Percentiles rank a stretch among this genome's conserved stretches.
Conservation (phyloP, 768 basidiomycete species). For the Mycena alexandri region DNA sequence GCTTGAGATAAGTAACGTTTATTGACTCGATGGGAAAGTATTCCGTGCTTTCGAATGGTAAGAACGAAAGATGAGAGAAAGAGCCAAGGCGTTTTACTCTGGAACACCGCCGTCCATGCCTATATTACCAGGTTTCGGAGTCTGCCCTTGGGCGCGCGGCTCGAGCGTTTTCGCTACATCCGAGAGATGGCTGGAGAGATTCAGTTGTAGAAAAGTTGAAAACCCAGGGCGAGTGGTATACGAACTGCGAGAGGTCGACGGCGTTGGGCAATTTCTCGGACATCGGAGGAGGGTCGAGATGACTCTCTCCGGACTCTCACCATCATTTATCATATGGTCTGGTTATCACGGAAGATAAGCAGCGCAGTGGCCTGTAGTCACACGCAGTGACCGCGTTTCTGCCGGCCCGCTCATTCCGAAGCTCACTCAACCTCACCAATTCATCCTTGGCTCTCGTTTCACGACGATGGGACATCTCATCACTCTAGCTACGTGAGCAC, state of each 20-base stretch:
- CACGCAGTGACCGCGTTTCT: too few species aligned
- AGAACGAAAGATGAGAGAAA: background rate
- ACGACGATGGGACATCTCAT: conserved; percentile 83
- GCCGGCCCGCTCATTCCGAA: background rate
- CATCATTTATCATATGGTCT: conserved; percentile 7
- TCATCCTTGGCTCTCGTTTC: background rate
- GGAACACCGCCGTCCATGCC: conserved; percentile 36
- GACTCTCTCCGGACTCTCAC: too few species aligned
- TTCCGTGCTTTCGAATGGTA: conserved; percentile 23
- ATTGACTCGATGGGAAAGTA: conserved; percentile 39
- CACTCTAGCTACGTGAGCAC: conserved; percentile 86
- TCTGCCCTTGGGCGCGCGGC: background rate
- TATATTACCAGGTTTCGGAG: conserved; percentile 8
- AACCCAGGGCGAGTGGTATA: background rate
- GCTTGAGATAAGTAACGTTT: conserved; percentile 33
- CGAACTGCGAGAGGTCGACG: conserved; percentile 37
- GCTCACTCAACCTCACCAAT: background rate
- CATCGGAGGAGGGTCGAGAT: conserved; percentile 15
- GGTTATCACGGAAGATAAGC: too few species aligned
- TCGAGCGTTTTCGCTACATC: conserved; percentile 29
- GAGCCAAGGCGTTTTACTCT: conserved; percentile 18
- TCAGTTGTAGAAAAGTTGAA: background rate
- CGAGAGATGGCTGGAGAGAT: conserved; percentile 32
- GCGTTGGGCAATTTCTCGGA: conserved; percentile 29
- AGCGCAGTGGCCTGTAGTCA: too few species aligned